A percentile compares a stretch with the other conserved stretches of the same genome.
Conservation (phyloP, 1,284 basidiomycete species). For the Ceraceosorus guamensis region DNA sequence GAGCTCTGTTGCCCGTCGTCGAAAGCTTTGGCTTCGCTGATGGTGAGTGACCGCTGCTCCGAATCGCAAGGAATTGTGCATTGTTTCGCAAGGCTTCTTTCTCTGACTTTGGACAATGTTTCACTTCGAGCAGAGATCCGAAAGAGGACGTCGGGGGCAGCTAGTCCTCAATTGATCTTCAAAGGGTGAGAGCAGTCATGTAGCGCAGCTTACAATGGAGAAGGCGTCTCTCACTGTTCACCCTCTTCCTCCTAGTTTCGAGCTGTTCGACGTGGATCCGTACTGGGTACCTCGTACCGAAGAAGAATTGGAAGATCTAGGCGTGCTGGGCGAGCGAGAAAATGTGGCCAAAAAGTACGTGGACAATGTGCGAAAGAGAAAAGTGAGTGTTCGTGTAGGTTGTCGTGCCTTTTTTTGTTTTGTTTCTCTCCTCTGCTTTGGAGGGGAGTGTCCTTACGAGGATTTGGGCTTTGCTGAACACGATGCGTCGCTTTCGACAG, state of each 20-base stretch:
- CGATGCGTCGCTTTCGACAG: constrained; percentile 1
- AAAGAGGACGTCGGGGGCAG: constrained; percentile 90
- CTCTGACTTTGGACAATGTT: neutral
- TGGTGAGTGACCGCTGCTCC: constrained; percentile 55
- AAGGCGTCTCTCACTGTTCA: constrained; percentile 52
- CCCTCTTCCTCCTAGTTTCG: constrained; percentile 16
- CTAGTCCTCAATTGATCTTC: constrained; percentile 93
- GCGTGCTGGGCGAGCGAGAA: constrained; percentile 85
- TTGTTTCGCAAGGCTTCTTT: neutral
- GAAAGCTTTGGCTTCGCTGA: constrained; percentile 97
- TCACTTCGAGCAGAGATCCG: constrained; percentile 66
- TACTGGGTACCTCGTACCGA: constrained; percentile 99
- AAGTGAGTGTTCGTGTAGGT: constrained; percentile 12
- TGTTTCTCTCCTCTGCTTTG: neutral
- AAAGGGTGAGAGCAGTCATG: constrained; percentile 60
- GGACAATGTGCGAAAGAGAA: constrained; percentile 66
- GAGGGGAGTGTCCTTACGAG: neutral
- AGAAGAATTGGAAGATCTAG: constrained; percentile 93
- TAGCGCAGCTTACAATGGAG: neutral
- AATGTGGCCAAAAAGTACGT: constrained; percentile 94
- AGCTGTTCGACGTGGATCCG: constrained; percentile 60
- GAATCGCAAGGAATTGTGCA: no score
- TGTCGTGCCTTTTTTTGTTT: neutral
- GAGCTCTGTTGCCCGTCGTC: constrained; percentile 84
- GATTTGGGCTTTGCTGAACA: neutral